These are phyloP conservation scores for Nemania serpens DNA, from an alignment of 2,329 filamentous ascomycete genomes.

Conservation along the genomic window DNA sequence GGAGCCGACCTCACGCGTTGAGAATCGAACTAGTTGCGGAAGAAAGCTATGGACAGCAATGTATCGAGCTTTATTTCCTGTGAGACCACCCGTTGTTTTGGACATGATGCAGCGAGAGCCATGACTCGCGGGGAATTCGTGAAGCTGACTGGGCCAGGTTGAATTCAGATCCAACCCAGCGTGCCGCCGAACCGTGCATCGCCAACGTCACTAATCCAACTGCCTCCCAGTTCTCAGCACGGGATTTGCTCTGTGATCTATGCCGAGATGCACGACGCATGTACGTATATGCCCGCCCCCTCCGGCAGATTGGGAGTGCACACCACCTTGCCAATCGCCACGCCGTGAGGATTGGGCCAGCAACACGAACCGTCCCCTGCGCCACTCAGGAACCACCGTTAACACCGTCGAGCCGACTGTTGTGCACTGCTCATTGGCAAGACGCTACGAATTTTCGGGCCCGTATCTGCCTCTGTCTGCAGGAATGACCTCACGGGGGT, in stretches of 20 bases:
- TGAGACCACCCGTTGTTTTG: neutral
- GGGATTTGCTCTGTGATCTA: slow-evolving; percentile 16
- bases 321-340: slow-evolving; percentile 14
- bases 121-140: slow-evolving; percentile 6
- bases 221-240: slow-evolving; percentile 29
- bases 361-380: slow-evolving; percentile 13
- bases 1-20: neutral
- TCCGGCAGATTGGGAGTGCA: slow-evolving; percentile 32
- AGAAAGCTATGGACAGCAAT: neutral
- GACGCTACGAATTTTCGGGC: neutral
- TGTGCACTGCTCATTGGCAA: neutral
- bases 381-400: slow-evolving; percentile 10
- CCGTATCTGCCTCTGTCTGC: neutral
- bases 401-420: neutral
- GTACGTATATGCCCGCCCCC: slow-evolving; percentile 25
- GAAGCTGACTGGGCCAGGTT: slow-evolving; percentile 9
- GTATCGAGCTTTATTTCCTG: neutral
- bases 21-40: neutral
- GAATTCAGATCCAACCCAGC: neutral
- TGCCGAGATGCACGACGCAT: slow-evolving; percentile 28
- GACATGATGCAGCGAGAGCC: neutral
- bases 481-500: neutral
- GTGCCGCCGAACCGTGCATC: slow-evolving; percentile 12
- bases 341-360: neutral
- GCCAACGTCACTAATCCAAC: slow-evolving; percentile 32